Evolutionary conservation across 768 basidiomycete genomes (phyloP), one percentile per base, ranked within the genome.

Genomic region (Termitomyces sp.): DNA sequence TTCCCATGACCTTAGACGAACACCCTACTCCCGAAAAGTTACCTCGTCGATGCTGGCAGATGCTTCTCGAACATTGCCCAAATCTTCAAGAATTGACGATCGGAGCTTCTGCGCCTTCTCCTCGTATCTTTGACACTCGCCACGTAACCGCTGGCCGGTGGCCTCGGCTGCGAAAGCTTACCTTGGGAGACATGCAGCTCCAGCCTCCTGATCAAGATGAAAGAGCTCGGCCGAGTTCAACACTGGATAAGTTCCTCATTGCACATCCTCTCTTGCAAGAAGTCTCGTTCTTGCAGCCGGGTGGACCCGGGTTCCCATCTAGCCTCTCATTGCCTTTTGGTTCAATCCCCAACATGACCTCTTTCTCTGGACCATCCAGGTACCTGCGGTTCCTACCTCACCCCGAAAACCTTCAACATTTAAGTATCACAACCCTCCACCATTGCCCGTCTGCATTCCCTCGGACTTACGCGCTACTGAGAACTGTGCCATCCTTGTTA

Each of bases 61-160:
- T 76, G 75, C 66, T 76, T 32, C 63, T 76, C 26, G 74, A 76
- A 54, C 67, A 70, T 43, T 71, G 69, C 50, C 74, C 75, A 7
- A 65, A 69, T 54, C 69, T 76, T n/a, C 71, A 73, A 59, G 70
- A 72, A 48, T 63, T 76, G n/a, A 65, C 67, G 3, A 67, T 76
- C 30, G 70, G 67, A 6, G 71, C 72, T 48, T 61, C 66, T 47
- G 70, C 72, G 18, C 75, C 75, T n/a, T 72, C 71, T 42, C 73
- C 73, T 2, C 68, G 75, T 46, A 65, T 72, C 36, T 75, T 76
- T 61, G 73, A 76, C 55, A 69, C 72, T 30, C 70, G 69, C 14
- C 73, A 73, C 58, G 64, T 74, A 38, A 68, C 70, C 18, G 60
- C 64, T 53, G 75, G 73, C 12, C 70, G 72, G 12, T 76, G 75